These are phyloP conservation scores for Penstemon barbatus DNA, from an alignment of 257 asterid species.

Conservation along the genomic window DNA sequence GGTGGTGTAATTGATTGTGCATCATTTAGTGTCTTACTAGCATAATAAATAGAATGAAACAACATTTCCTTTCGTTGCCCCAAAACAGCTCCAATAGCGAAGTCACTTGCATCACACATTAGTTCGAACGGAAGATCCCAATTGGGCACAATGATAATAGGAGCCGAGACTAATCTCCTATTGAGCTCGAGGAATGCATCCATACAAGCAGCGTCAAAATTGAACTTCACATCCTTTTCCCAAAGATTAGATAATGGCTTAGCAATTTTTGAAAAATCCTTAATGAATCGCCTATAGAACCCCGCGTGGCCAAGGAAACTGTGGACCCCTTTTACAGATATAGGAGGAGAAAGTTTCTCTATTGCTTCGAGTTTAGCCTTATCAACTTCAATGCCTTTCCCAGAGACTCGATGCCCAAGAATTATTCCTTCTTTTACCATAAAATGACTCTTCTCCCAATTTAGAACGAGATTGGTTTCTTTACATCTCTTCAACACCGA, in stretches of 20 bases:
- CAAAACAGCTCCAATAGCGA: neutral
- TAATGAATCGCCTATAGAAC: neutral
- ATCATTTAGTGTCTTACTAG: neutral
- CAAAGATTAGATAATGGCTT: neutral
- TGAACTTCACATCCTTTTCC: neutral
- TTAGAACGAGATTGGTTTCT: neutral
- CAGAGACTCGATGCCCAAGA: neutral
- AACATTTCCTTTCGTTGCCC: neutral
- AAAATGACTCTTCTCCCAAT: constrained; percentile 21
- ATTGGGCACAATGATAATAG: neutral
- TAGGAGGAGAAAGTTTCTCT: neutral
- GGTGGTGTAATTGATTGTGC: neutral
- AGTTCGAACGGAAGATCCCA: neutral
- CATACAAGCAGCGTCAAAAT: neutral
- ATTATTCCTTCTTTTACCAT: constrained; percentile 16
- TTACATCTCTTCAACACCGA: neutral
- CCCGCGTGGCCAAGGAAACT: constrained; percentile 1
- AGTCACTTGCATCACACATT: neutral
- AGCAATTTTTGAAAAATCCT: neutral
- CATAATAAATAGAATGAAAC: neutral
- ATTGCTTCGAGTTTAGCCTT: neutral
- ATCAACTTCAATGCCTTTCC: neutral
- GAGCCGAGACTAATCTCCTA: neutral
- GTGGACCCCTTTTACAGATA: neutral
- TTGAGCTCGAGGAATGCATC: no score